Base-by-base conservation (phyloP, 2,329 filamentous ascomycete genomes). In the Xylariaceae sp. region DNA sequence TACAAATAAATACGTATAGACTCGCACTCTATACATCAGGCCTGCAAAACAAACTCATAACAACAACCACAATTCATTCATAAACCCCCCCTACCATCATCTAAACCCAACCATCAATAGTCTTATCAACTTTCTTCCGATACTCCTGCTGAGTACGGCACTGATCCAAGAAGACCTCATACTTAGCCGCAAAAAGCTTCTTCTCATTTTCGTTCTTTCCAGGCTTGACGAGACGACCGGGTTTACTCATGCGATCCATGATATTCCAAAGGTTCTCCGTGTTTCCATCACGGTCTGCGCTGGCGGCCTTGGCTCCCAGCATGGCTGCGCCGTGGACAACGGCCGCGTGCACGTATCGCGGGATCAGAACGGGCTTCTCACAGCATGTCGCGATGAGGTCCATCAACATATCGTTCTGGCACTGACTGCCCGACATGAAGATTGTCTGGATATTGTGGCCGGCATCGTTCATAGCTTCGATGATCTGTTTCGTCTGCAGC, bases 341-440 rank as follows among this genome's bases (percentile, higher is more conserved):
- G 4, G 94, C 94, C 1, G 93, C 93, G 71, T 96, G 90, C 60
- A 97, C 91, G 70, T 99, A 97, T 55, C 88, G 84, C 0, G 94
- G 94, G 58, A 97, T 96, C 44, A 97, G 79, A 17, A 99, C 93
- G 1, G 93, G 93, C 87, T 96, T 92, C 66, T 86, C 82, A 76
- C 93, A 97, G 0, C 88, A 89, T 0, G 92, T 94, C 11, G 94
- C 92, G 68, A 99, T 88, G 13, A 99, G 84, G 59, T 86, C 83
- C 88, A 99, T 96, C 57, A 99, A 81, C 61, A 97, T 85, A 39
- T 88, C 85, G 75, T 99, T 99, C 76, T 97, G 92, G 79, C 94
- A 99, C 74, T 97, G 94, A 9, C 90, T 95, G 62, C 94, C 94
- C 3, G 91, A 96, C 94, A 99, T 97, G 84, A 97, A 99, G 75